A percentile compares a stretch with the other conserved stretches of the same genome.
These are phyloP conservation scores for Claviceps maximensis DNA, from an alignment of 2,329 filamentous ascomycete species.

Conservation along the genomic window DNA sequence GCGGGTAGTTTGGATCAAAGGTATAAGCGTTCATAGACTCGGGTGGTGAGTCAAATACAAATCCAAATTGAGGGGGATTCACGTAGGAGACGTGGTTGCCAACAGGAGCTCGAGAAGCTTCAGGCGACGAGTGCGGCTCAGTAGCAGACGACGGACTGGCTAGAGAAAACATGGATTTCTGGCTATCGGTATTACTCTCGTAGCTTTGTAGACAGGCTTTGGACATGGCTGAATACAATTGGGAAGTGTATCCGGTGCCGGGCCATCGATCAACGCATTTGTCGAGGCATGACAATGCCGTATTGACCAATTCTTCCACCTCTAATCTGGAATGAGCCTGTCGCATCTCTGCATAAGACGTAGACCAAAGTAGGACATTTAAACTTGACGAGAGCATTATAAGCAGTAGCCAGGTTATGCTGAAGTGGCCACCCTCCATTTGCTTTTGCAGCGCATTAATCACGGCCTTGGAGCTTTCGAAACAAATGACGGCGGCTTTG, in stretches of 20 bases:
- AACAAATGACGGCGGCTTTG: slow-evolving; percentile 68
- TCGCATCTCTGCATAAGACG: slow-evolving; percentile 77
- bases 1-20: slow-evolving; percentile 29
- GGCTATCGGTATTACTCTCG: slow-evolving; percentile 31
- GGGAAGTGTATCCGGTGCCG: slow-evolving; percentile 68
- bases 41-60: slow-evolving; percentile 42
- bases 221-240: slow-evolving; percentile 78
- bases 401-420: slow-evolving; percentile 90
- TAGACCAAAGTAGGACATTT: slow-evolving; percentile 82
- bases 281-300: slow-evolving; percentile 65
- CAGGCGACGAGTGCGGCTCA: slow-evolving; percentile 20
- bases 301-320: slow-evolving; percentile 60
- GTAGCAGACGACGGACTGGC: slow-evolving; percentile 20
- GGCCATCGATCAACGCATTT: slow-evolving; percentile 83
- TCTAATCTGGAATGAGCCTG: slow-evolving; percentile 58
- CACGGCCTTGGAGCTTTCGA: slow-evolving; percentile 68
- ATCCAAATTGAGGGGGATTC: slow-evolving; percentile 42
- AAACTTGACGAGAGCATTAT: slow-evolving; percentile 82
- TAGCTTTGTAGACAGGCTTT: slow-evolving; percentile 82
- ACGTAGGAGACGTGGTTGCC: slow-evolving; percentile 26
- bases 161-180: slow-evolving; percentile 17
- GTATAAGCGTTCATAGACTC: slow-evolving; percentile 37
- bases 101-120: slow-evolving; percentile 12
- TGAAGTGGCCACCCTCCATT: slow-evolving; percentile 60
- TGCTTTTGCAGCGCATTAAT: slow-evolving; percentile 71